Base-by-base conservation (phyloP, 108 stramenopile species). In the Cyclotella distinguenda region DNA sequence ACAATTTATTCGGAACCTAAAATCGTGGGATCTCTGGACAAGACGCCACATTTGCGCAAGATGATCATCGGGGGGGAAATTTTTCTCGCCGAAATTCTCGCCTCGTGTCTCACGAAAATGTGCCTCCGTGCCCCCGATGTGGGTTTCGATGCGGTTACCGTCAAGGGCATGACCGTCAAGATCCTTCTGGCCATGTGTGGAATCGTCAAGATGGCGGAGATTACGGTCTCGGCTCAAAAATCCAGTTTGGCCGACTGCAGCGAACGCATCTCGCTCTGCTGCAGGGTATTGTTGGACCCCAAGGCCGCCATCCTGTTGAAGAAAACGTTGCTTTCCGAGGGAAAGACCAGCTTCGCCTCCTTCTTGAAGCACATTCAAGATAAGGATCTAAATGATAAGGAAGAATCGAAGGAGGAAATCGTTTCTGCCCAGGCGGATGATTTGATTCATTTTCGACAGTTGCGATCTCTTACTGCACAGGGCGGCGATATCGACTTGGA, bases 391-490 rank as follows among this genome's bases (percentile, higher is more conserved):
- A 81, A 79, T 62, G 72, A 81, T n/a, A 66, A 69, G 33, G 77
- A 89, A 47, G 66, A 79, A 61, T 78, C 84, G 46, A 65, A 80
- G 47, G 80, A 80, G 25, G 87, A 79, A 15, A 68, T 59, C 1
- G 54, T 72, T 36, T 68, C 73, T 8, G 65, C 90, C 18, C 92
- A 97, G 57, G 86, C 97, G 6, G 98, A 99, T 70, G 98, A 98
- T 81, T 85, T 98, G 63, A 99, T 99, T 71, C 92, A 96, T 82
- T 97, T 99, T 82, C 93, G 99, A 15, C 99, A 99, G 78, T 90
- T 99, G 12, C 88, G 89, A 53, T 86, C 87, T 33, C 70, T 84
- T 47, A 82, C 91, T 18, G 95, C 86, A 48, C 82, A 78, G 62
- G 86, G 84, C 55, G 92, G 85, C 38, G 99, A 99, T 74, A 66